These are phyloP conservation scores for Myxozyma monticola DNA, from an alignment of 805 yeast species.

Conservation along the genomic window DNA sequence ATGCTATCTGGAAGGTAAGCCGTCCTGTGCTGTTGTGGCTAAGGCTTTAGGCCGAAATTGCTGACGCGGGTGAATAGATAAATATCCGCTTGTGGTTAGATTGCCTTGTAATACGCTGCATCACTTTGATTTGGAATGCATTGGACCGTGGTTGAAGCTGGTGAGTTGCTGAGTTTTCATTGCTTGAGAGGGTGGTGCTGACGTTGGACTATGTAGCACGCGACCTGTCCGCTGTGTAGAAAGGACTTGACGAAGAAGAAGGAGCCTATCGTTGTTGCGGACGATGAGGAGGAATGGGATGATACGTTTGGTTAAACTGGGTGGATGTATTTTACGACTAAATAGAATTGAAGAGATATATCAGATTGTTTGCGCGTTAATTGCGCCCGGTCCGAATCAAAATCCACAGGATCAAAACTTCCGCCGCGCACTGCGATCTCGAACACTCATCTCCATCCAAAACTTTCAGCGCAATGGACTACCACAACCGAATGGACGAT, in stretches of 20 bases:
- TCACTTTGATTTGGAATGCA: conserved; percentile 83
- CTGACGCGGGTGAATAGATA: conserved; percentile 44
- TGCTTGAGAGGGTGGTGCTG: too few relatives aligned
- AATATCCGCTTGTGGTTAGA: conserved; percentile 75
- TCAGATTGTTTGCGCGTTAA: too few relatives aligned
- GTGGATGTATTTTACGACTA: background rate
- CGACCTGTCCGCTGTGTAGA: conserved; percentile 81
- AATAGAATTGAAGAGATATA: too few relatives aligned
- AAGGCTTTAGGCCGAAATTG: too few relatives aligned
- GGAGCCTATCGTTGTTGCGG: conserved; percentile 52
- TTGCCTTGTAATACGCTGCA: conserved; percentile 70
- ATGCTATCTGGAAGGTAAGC: conserved; percentile 52
- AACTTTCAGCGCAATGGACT: conserved; percentile 10
- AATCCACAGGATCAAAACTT: background rate
- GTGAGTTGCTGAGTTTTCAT: conserved; percentile 8
- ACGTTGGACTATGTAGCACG: conserved; percentile 24
- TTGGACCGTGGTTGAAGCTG: conserved; percentile 81
- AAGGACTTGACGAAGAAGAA: conserved; percentile 61
- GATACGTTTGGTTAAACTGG: conserved; percentile 67
- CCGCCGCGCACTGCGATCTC: too few relatives aligned
- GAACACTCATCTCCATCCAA: background rate
- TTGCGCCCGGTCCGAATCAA: background rate
- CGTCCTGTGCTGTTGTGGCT: background rate
- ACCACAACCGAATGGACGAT: conserved; percentile 11
- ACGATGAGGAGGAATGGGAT: conserved; percentile 67